phyloP scores from a whole-genome alignment of 768 basidiomycete species.

The Butyriboletus loyo region DNA sequence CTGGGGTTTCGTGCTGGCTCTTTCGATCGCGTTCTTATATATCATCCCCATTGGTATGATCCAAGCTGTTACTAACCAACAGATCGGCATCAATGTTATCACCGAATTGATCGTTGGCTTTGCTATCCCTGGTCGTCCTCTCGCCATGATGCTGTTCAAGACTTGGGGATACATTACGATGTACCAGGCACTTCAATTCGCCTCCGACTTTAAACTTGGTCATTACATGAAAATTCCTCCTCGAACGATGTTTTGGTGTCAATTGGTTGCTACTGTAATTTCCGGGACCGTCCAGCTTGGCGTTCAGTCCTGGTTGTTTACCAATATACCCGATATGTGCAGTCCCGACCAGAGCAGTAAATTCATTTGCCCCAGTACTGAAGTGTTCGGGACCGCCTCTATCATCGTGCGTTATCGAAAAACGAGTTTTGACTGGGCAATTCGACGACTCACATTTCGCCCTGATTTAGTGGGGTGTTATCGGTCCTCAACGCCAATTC shows the following conservation, averaged over 20 bases:
- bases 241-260: constrained; percentile 64
- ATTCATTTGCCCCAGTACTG: constrained; percentile 30
- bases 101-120: constrained; percentile 70
- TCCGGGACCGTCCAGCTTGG: constrained; percentile 66
- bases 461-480: constrained; percentile 59
- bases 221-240: constrained; percentile 69
- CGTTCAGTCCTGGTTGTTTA: constrained; percentile 59
- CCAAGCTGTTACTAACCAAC: constrained; percentile 77
- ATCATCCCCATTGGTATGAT: constrained; percentile 76
- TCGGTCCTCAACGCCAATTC: constrained; percentile 77
- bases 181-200: constrained; percentile 63
- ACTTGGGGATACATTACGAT: constrained; percentile 67
- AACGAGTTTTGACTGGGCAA: background rate
- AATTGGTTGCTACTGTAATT: constrained; percentile 58
- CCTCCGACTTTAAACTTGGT: no score
- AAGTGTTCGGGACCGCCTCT: constrained; percentile 52
- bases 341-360: constrained; percentile 16
- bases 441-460: background rate
- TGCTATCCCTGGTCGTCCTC: constrained; percentile 55
- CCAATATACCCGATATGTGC: constrained; percentile 37
- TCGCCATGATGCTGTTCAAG: constrained; percentile 80
- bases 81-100: constrained; percentile 66
- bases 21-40: constrained; percentile 53
- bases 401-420: constrained; percentile 43
- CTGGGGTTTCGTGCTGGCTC: constrained; percentile 42